These are phyloP conservation scores for Pleurotus salmoneostramineus DNA, from an alignment of 768 basidiomycete species.

Conservation along the genomic window DNA sequence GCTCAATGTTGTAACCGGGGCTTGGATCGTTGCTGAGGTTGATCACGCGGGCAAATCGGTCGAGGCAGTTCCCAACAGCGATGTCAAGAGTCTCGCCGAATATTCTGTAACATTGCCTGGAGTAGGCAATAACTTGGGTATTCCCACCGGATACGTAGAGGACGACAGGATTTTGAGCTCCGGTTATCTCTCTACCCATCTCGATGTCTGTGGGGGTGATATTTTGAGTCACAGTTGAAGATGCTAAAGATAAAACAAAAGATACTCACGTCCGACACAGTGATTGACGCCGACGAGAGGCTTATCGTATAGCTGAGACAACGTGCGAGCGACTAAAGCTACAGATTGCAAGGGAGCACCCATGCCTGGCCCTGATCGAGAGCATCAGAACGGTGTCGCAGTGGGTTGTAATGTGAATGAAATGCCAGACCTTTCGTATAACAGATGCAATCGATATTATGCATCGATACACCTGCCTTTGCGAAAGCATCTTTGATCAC, in stretches of 20 bases:
- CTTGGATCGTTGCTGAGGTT: slow-evolving; percentile 93
- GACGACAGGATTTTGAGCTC: slow-evolving; percentile 92
- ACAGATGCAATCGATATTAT: slow-evolving; percentile 90
- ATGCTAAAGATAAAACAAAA: not conserved
- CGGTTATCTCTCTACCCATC: slow-evolving; percentile 95
- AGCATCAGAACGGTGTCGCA: not conserved
- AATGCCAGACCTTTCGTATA: slow-evolving; percentile 86
- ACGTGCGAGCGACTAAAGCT: slow-evolving; percentile 86
- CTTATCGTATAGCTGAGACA: slow-evolving; percentile 84
- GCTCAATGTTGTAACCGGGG: slow-evolving; percentile 97
- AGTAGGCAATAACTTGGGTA: slow-evolving; percentile 99
- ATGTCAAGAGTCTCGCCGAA: slow-evolving; percentile 99
- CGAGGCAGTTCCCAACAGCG: slow-evolving; percentile 98
- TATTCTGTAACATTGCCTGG: slow-evolving; percentile 94
- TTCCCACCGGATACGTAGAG: slow-evolving; percentile 99
- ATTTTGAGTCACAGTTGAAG: not conserved
- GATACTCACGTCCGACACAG: slow-evolving; percentile 87
- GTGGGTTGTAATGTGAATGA: not conserved
- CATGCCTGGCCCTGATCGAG: slow-evolving; percentile 89
- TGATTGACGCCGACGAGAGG: slow-evolving; percentile 98
- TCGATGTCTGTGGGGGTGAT: slow-evolving; percentile 74
- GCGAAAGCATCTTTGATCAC: slow-evolving; percentile 76
- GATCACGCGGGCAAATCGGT: slow-evolving; percentile 94
- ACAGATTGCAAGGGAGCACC: slow-evolving; percentile 95
- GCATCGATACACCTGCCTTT: slow-evolving; percentile 64